Evolutionary conservation across 2,329 filamentous ascomycete species (phyloP), one percentile per base, ranked within the genome.

Genomic region (Fusarium subglutinans): DNA sequence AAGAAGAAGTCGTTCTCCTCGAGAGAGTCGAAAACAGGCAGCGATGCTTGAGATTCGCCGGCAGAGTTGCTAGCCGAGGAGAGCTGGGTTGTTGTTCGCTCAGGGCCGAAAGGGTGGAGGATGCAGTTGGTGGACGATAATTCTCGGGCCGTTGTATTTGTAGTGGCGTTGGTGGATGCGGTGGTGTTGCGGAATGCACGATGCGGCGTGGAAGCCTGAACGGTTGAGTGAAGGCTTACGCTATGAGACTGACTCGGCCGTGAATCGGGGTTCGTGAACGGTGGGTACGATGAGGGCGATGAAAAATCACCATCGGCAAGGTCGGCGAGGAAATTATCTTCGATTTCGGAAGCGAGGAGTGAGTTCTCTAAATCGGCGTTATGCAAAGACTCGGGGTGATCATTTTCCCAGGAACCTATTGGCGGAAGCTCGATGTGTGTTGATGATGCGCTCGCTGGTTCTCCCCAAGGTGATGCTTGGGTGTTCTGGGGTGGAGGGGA

Each of bases 281-380:
- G 71, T 10, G 81, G 80, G 56, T 83, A 83, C 20, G 72, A 78
- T 26, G 82, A 83, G 28, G 82, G 82, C 6, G 82, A 83, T 15
- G 81, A 83, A 60, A 82, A 82, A 20, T 81, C 77, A 57, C 66
- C 67, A 44, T 79, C 77, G 45, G 74, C 68, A 33, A 83, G 61
- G n/a, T 66, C 72, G 45, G 59, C 60, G 26, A 83, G 69, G 41
- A 76, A 76, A 22, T 72, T 63, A 45, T 80, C 75, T 30, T 81
- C 78, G 45, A 72, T 44, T 56, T 66, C 60, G 40, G 63, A 45
- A 30, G 55, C 38, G 13, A 50, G 30, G 24, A 74, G 48, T 30
- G 58, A 51, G 37, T 73, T 55, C 22, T 66, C 48, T 30, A 69
- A 50, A 15, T 59, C 58, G 50, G 55, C 37, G 43, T 53, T 51